Evolutionary conservation across 176 grass and related monocot species (phyloP), one percentile per base, ranked within the genome.

Genomic region (Cymbopogon citratus): DNA sequence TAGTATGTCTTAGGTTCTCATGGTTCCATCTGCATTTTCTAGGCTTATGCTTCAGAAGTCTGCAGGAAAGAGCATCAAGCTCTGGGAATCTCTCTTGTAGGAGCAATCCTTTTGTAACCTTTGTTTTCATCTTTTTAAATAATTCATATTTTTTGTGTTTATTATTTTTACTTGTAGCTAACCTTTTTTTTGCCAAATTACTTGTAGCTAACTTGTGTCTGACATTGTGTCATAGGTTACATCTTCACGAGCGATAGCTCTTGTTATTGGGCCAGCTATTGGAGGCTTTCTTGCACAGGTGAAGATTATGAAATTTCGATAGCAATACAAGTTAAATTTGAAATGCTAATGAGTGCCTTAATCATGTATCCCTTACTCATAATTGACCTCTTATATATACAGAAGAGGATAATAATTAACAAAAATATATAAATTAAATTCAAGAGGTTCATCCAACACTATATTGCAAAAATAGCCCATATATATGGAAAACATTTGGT

Each of bases 231-330:
- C 56, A n/a, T 68, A 94, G 92, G 92, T 94, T 80, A 89, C 84
- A 51, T 89, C 92, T 11, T 82, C 92, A 2, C 66, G 86, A 49
- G 87, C 83, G 11, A 89, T 94, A 52, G 89, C 89, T 45, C 59
- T 89, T 74, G 81, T 94, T 83, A 21, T 94, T 26, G 92, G 92
- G 46, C 86, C 92, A 31, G 92, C 92, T 67, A 82, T 94, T 33
- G 92, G 92, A 76, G 92, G 92, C 40, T 94, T 91, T 81, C 84
- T 94, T 80, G 63, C 87, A 45, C 92, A 94, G 89, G 92, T 94
- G 75, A 57, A 72, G 1, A 73, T 51, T 13, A 76, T 28, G 52
- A 14, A 19, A 79, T 14, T 78, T 66, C 16, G 12, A 31, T 85
- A 9, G 39, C 0, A 31, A 74, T 16, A 57, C 7, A 44, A 31